Conservation (phyloP, 768 basidiomycete species). For the Podaxis rugospora region DNA sequence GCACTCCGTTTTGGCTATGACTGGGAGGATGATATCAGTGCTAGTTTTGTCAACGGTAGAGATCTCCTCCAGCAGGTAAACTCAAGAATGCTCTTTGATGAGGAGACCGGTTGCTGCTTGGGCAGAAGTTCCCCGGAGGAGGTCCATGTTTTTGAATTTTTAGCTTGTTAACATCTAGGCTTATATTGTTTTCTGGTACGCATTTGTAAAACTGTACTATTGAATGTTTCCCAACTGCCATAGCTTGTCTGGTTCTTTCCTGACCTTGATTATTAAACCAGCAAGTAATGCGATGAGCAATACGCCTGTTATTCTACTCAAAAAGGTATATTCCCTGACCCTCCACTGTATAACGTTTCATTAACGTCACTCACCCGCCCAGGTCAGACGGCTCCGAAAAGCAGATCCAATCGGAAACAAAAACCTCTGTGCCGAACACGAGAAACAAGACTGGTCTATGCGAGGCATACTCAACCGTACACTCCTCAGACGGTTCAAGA, state of each 20-base stretch:
- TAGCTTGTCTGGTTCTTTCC: too few relatives aligned
- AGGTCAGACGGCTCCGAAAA: slow-evolving; percentile 41
- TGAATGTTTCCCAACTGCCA: too few relatives aligned
- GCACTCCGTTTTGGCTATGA: background rate
- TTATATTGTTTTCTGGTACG: too few relatives aligned
- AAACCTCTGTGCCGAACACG: slow-evolving; percentile 52
- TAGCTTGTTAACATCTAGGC: background rate
- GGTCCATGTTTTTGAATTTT: background rate
- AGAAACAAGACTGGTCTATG: slow-evolving; percentile 51
- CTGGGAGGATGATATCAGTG: background rate
- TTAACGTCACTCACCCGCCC: background rate
- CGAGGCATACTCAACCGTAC: slow-evolving; percentile 50
- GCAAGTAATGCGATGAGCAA: too few relatives aligned
- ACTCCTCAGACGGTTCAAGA: slow-evolving; percentile 53
- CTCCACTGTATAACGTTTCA: background rate
- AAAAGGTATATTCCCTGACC: slow-evolving; percentile 23
- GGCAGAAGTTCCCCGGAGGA: background rate
- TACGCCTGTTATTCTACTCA: slow-evolving; percentile 48
- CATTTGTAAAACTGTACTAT: too few relatives aligned
- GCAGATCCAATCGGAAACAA: slow-evolving; percentile 40
- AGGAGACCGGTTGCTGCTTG: background rate
- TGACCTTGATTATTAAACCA: too few relatives aligned
- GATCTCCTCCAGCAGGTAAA: background rate
- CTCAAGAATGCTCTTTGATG: background rate
- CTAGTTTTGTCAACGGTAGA: background rate